Evolutionary conservation across 345 rosid species (phyloP).

Genomic region (Rhodomyrtus tomentosa): DNA sequence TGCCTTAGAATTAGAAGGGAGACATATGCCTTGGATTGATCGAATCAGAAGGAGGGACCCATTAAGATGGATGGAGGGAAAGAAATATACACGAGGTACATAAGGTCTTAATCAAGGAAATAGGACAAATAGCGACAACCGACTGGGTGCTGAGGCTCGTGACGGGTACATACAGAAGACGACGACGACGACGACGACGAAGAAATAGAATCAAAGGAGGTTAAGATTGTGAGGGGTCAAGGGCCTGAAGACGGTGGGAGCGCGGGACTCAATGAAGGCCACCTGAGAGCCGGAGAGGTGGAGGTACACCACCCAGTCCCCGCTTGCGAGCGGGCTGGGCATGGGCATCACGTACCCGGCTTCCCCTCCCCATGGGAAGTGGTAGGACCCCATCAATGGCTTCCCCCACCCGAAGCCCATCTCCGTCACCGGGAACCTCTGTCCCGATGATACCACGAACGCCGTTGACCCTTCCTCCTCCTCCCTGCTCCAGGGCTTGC

Average conservation of each 20-base stretch:
- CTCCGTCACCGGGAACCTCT: slow-evolving; percentile 29
- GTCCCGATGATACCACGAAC: slow-evolving; percentile 72
- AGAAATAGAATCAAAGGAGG: slow-evolving; percentile 1
- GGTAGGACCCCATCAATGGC: slow-evolving; percentile 36
- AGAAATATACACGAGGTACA: neutral
- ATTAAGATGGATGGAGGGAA: neutral
- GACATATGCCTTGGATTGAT: neutral
- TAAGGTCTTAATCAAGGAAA: neutral
- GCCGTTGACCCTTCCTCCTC: slow-evolving; percentile 39
- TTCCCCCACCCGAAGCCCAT: slow-evolving; percentile 49
- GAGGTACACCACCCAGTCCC: slow-evolving; percentile 50
- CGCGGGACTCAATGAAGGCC: slow-evolving; percentile 26
- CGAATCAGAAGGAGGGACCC: neutral
- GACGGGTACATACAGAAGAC: neutral
- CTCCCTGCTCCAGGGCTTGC: neutral
- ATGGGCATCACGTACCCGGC: slow-evolving; percentile 50
- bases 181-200: neutral
- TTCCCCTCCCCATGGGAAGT: slow-evolving; percentile 41
- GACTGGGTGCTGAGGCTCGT: neutral
- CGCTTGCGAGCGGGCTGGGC: slow-evolving; percentile 30
- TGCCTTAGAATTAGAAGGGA: neutral
- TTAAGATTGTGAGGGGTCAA: slow-evolving; percentile 21
- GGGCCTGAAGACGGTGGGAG: slow-evolving; percentile 24
- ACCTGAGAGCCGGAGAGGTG: slow-evolving; percentile 25
- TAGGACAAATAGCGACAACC: neutral